Evolutionary conservation across 1,284 basidiomycete species (phyloP), one percentile per base, ranked within the genome.

Genomic region (Apiotrichum sp.): DNA sequence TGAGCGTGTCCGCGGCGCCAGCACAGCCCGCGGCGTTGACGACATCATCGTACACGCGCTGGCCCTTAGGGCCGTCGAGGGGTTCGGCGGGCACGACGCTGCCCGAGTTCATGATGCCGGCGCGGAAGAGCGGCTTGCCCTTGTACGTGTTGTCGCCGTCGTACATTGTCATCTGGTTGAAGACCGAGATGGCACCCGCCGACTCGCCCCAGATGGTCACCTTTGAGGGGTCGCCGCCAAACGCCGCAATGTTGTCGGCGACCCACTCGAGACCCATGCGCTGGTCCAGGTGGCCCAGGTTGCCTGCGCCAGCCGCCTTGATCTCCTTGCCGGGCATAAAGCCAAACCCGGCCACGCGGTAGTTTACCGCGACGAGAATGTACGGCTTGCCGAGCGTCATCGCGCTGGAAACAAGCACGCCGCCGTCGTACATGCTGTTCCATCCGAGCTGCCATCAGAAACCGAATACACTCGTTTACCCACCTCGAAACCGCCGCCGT

Each of bases 351-450:
- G 64, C 69, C 29, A 76, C 46, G 66, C 82, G 77, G 63, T 84
- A 83, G 65, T 84, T 84, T 73, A 82, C 59, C 75, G 81, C 79
- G n/a, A 82, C 80, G 56, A 81, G 80, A 50, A 84, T 73, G 32
- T 82, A 73, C 0, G 82, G 81, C 55, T 78, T 70, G 31, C 58
- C 62, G 7, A 42, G 36, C 16, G 40, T 32, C 47, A 53, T 43
- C 4, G 54, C 47, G 41, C 39, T 52, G 35, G 11, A 13, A 33
- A 63, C 59, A n/a, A 63, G 44, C 2, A 10, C 7, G 10, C 51
- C 45, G 9, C 55, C 55, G 46, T 59, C 55, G 49, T 62, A 63
- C 50, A 65, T 58, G 29, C 55, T 39, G 45, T 34, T 59, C 56
- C 61, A 62, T 16, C 53, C 53, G n/a, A 61, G 42, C 54, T 53